phyloP scores from a whole-genome alignment of 78 protist genomes.

The slime mould (Dictyostelium discoideum) region DNA sequence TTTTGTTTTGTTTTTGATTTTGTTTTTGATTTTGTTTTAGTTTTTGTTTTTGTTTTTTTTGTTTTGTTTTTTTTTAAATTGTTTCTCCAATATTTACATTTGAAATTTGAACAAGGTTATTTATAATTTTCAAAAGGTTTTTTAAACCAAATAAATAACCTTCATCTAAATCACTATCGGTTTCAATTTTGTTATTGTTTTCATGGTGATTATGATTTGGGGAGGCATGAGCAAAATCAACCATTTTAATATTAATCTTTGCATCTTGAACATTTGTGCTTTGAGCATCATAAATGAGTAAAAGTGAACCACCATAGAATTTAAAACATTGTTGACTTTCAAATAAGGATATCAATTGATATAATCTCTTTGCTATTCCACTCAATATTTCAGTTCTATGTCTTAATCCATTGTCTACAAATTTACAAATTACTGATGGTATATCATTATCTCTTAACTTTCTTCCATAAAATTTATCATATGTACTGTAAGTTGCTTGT shows the following conservation, averaged over 20 bases:
- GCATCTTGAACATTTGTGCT: slow-evolving; percentile 56
- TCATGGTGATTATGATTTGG: slow-evolving; percentile 39
- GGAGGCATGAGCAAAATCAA: slow-evolving; percentile 65
- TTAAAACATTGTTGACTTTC: slow-evolving; percentile 74
- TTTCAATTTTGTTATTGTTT: background rate
- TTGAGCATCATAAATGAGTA: slow-evolving; percentile 64
- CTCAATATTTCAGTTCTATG: slow-evolving; percentile 18
- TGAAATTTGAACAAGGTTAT: slow-evolving; percentile 51
- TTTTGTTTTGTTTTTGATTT: background rate
- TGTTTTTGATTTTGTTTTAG: background rate
- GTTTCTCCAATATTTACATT: slow-evolving; percentile 38
- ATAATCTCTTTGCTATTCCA: slow-evolving; percentile 47
- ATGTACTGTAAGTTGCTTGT: slow-evolving; percentile 19
- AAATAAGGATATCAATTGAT: slow-evolving; percentile 59
- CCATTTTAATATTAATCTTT: slow-evolving; percentile 71
- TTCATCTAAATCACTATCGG: slow-evolving; percentile 20
- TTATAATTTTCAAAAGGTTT: slow-evolving; percentile 52
- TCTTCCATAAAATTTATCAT: slow-evolving; percentile 73
- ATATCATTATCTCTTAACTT: slow-evolving; percentile 22
- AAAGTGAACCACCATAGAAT: slow-evolving; percentile 66
- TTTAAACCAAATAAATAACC: slow-evolving; percentile 73
- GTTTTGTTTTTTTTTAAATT: background rate
- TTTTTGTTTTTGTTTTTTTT: background rate
- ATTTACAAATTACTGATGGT: slow-evolving; percentile 65
- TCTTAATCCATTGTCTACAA: slow-evolving; percentile 70